Percentiles rank a stretch among this genome's conserved stretches.
Conservation (phyloP, 148 eudicot genomes). For the Fagopyrum tataricum region DNA sequence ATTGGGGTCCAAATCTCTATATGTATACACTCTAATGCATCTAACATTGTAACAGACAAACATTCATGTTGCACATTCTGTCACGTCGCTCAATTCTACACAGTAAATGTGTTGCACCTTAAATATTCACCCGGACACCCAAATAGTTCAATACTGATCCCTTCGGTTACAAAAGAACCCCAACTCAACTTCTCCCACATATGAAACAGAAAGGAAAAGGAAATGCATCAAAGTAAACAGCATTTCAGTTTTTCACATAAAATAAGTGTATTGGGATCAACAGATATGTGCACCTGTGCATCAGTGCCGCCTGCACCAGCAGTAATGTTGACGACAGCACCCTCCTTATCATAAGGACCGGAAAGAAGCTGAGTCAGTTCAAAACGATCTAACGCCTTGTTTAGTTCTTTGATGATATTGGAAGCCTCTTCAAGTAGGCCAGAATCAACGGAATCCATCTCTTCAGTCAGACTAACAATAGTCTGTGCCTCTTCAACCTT, state of each 20-base stretch:
- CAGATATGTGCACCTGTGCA: conserved; percentile 69
- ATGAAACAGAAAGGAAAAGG: background rate
- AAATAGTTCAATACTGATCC: background rate
- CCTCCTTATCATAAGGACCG: conserved; percentile 95
- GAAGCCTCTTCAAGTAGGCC: conserved; percentile 85
- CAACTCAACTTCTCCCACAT: background rate
- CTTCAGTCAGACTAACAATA: conserved; percentile 82
- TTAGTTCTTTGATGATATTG: conserved; percentile 59
- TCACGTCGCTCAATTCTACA: too few species aligned
- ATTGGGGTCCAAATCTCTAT: too few species aligned
- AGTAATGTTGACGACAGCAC: conserved; percentile 75
- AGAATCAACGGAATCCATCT: conserved; percentile 85
- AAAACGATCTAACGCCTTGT: conserved; percentile 76
- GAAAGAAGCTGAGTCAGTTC: conserved; percentile 90
- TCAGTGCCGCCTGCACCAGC: conserved; percentile 99
- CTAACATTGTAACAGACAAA: too few species aligned
- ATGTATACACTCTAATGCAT: too few species aligned
- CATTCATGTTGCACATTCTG: too few species aligned
- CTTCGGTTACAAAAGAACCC: background rate
- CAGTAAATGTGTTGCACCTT: too few species aligned
- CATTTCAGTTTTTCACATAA: background rate
- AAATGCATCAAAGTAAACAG: background rate
- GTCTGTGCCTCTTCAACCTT: conserved; percentile 96
- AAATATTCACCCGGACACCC: background rate
- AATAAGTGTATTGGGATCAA: background rate